Evolutionary conservation across 768 basidiomycete species (phyloP), one percentile per base, ranked within the genome.

Genomic region (Suillus subaureus): DNA sequence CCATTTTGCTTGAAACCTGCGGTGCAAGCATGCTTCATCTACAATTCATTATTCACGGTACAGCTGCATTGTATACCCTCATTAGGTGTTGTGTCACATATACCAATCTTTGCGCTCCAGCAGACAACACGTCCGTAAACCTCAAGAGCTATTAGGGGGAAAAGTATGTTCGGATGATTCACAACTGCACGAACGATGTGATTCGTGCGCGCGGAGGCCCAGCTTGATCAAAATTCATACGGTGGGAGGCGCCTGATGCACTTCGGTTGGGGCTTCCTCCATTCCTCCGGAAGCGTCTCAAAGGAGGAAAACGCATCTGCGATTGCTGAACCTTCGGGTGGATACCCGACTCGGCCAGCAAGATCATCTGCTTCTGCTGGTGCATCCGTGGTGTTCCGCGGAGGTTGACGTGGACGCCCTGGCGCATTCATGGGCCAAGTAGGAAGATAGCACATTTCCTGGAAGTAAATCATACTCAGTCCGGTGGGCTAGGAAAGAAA

Each of bases 371-470:
- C 12, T 35, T 65, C 21, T 3, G 64, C 21, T 3, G 64, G 45
- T 3, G 23, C 13, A 39, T 37, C 11, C 21, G 28, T 39, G 21
- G 39, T 11, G 33, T 35, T 37, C 28, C 39, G 39, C 39, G 40
- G 64, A 51, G 37, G 9, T 42, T 35, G 9, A 40, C 21, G 11
- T 21, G 31, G n/a, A 35, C 1, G 21, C 2, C 6, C 2, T 49
- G 62, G 72, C 65, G 1, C 65, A 64, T 26, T 26, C 0, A 65
- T 0, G n/a, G 70, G 68, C 71, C 71, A 75, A 0, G 71, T 76
- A 56, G 74, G 71, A 21, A 76, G 56, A 35, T 71, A 75, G 31
- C 75, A 75, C 39, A 70, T 69, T 42, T 74, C 73, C 75, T 75
- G 11, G 16, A 4, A 39, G 37, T 39, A 58, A 2, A 39, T 39